phyloP scores from a whole-genome alignment of 2,329 filamentous ascomycete species.

The Immersiporthe knoxdaviesiana region DNA sequence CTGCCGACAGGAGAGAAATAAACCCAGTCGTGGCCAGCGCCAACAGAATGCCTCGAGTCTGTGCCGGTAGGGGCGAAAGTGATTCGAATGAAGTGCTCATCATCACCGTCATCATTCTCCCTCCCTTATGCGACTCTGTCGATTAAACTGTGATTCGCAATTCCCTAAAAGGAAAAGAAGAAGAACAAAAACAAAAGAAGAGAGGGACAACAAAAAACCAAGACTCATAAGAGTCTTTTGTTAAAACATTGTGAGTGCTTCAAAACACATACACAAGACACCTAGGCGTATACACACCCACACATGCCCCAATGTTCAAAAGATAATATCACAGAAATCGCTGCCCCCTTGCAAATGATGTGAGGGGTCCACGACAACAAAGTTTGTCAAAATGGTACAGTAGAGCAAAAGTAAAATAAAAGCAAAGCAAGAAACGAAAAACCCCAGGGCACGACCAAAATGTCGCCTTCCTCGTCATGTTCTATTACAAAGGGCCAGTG shows the following conservation, averaged over 20 bases:
- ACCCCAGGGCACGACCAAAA: neutral
- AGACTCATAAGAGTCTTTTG: neutral
- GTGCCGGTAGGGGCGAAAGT: slow-evolving; percentile 34
- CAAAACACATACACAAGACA: neutral
- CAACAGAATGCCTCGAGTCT: slow-evolving; percentile 33
- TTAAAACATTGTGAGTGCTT: neutral
- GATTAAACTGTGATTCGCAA: neutral
- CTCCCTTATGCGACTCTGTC: neutral
- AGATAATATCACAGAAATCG: neutral
- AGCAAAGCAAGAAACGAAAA: neutral
- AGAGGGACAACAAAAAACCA: neutral
- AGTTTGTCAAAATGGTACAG: neutral
- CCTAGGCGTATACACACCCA: neutral
- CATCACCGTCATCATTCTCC: neutral
- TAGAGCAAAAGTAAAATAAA: neutral
- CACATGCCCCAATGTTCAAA: neutral
- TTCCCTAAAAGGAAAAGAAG: neutral
- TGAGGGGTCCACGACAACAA: neutral
- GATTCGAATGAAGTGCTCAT: slow-evolving; percentile 15
- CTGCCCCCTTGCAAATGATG: neutral
- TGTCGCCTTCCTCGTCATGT: neutral
- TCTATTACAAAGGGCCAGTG: no score
- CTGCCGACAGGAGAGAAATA: slow-evolving; percentile 35
- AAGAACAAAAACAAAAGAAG: neutral
- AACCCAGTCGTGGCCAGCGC: slow-evolving; percentile 33